phyloP scores from a whole-genome alignment of 257 asterid genomes.

The Solanum chilense region DNA sequence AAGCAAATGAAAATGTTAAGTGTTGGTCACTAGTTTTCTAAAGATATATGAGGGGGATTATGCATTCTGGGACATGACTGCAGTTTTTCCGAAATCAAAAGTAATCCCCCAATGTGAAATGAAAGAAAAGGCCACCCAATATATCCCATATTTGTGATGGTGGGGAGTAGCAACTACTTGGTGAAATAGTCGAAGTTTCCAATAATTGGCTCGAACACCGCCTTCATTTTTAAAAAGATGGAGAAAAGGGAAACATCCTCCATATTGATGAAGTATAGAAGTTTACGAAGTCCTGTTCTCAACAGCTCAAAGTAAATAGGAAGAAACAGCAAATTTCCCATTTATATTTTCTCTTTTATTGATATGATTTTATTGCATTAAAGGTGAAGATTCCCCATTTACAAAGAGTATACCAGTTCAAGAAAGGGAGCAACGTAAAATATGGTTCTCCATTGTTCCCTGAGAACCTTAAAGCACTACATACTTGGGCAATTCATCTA shows the following conservation, averaged over 20 bases:
- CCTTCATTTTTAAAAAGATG: not conserved
- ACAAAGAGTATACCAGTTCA: not conserved
- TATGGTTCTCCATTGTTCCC: not conserved
- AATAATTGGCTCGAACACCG: not conserved
- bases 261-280: not conserved
- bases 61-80: not conserved
- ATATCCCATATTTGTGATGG: not conserved
- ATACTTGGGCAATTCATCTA: not conserved
- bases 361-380: not conserved
- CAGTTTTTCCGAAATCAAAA: not conserved
- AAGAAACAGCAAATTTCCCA: not conserved
- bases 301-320: not conserved
- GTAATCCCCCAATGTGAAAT: not conserved
- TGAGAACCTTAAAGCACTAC: not conserved
- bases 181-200: not conserved
- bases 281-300: not conserved
- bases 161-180: not conserved
- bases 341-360: not conserved
- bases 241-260: not conserved
- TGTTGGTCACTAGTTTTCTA: not conserved
- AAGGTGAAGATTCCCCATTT: not conserved
- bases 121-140: not conserved
- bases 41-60: not conserved
- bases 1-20: not conserved
- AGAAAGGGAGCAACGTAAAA: not conserved